These are phyloP conservation scores for Cercospora zeae-maydis DNA, from an alignment of 2,329 filamentous ascomycete species.

Conservation along the genomic window DNA sequence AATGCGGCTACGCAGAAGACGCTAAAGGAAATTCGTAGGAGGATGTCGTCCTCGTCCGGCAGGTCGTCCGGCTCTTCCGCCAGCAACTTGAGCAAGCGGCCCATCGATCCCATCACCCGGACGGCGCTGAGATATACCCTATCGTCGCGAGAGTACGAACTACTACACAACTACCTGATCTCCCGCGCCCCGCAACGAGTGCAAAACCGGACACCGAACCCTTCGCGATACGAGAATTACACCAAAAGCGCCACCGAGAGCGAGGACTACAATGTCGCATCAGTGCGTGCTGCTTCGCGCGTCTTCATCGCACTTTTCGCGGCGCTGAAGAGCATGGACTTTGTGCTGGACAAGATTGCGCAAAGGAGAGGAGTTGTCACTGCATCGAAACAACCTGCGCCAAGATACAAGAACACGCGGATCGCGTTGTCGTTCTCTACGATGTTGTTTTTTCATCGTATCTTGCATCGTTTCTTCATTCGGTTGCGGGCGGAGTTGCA, in stretches of 20 bases:
- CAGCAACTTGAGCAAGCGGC: conserved; percentile 22
- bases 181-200: conserved; percentile 62
- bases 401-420: conserved; percentile 58
- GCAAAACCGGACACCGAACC: conserved; percentile 51
- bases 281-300: conserved; percentile 46
- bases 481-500: conserved; percentile 75
- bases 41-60: conserved; percentile 17
- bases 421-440: conserved; percentile 79
- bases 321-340: conserved; percentile 48
- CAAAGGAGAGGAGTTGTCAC: conserved; percentile 28
- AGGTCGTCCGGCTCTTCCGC: conserved; percentile 11
- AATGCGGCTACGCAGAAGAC: conserved; percentile 6
- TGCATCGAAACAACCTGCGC: conserved; percentile 10
- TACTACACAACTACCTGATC: conserved; percentile 77
- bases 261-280: conserved; percentile 47
- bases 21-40: conserved; percentile 10
- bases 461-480: conserved; percentile 85
- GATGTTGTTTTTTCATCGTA: conserved; percentile 81
- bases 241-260: conserved; percentile 29
- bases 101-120: conserved; percentile 68
- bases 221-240: conserved; percentile 51
- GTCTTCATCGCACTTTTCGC: conserved; percentile 44
- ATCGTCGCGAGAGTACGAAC: conserved; percentile 79
- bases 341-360: conserved; percentile 39
- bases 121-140: conserved; percentile 81